Conservation (phyloP, 1,139 yeast species). For the Saccharomyces hybrid region DNA sequence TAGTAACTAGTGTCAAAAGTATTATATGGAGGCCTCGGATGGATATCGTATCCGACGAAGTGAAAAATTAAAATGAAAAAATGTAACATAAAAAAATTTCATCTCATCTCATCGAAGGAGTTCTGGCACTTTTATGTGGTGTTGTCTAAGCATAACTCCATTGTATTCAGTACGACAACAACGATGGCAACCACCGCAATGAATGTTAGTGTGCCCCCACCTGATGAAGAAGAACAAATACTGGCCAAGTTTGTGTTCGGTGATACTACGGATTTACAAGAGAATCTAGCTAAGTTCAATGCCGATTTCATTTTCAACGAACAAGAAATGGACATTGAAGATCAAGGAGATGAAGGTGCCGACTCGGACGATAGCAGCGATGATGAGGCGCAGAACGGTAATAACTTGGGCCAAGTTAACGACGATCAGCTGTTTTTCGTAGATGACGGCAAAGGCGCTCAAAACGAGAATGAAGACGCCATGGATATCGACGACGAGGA, state of each 20-base stretch:
- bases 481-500: conserved; percentile 33
- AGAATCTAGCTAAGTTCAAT: conserved; percentile 50
- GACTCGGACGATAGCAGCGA: conserved; percentile 33
- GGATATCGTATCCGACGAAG: neutral
- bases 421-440: conserved; percentile 63
- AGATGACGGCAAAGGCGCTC: conserved; percentile 41
- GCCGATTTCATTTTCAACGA: conserved; percentile 46
- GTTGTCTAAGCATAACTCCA: neutral
- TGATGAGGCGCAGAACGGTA: conserved; percentile 30
- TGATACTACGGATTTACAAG: conserved; percentile 71
- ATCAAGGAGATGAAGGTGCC: conserved; percentile 32
- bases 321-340: conserved; percentile 34
- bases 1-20: neutral
- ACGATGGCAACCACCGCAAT: conserved; percentile 8
- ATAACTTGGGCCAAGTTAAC: conserved; percentile 30
- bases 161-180: conserved; percentile 5
- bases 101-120: conserved; percentile 19
- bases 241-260: conserved; percentile 88
- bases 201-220: conserved; percentile 43
- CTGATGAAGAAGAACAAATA: conserved; percentile 73
- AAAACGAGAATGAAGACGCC: conserved; percentile 26
- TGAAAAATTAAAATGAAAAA: conserved; percentile 6
- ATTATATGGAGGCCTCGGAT: neutral
- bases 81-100: conserved; percentile 10
- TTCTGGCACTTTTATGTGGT: neutral